These are phyloP conservation scores for Trypethelium eluteriae DNA, from an alignment of 495 filamentous ascomycete genomes.

Conservation along the genomic window DNA sequence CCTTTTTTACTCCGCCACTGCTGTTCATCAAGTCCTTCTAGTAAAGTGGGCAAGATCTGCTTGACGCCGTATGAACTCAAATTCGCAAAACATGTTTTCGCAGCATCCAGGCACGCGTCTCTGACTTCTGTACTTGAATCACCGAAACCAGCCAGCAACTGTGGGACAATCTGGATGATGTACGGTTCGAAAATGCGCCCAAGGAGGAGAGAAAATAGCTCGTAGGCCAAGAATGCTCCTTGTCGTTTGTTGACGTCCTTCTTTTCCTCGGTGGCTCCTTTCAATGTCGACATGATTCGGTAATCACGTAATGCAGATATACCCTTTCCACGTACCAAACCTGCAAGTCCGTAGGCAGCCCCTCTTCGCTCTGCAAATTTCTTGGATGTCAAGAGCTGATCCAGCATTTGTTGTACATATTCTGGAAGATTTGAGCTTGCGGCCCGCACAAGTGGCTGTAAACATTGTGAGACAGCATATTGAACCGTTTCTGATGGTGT, in stretches of 20 bases:
- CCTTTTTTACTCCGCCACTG: conserved; percentile 99
- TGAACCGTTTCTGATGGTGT: conserved; percentile 97
- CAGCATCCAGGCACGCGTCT: conserved; percentile 83
- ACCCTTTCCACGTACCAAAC: conserved; percentile 77
- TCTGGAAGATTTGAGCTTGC: conserved; percentile 65
- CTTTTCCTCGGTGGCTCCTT: conserved; percentile 76
- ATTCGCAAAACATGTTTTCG: conserved; percentile 87
- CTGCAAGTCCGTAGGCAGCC: conserved; percentile 89
- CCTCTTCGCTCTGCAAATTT: conserved; percentile 85
- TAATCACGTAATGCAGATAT: conserved; percentile 75
- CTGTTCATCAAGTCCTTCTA: conserved; percentile 86
- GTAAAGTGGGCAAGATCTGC: conserved; percentile 79
- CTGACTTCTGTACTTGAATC: conserved; percentile 82
- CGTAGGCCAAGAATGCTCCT: conserved; percentile 81
- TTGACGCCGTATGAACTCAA: conserved; percentile 95
- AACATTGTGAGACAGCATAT: conserved; percentile 86
- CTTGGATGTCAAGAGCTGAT: conserved; percentile 72
- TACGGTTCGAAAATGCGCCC: conserved; percentile 91
- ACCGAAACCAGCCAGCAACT: conserved; percentile 81
- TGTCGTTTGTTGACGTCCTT: conserved; percentile 83
- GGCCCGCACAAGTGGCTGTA: conserved; percentile 79
- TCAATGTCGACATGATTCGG: conserved; percentile 73
- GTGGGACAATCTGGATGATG: conserved; percentile 88
- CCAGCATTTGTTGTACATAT: conserved; percentile 73
- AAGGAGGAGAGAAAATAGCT: conserved; percentile 77